Evolutionary conservation across 2,329 filamentous ascomycete genomes (phyloP).

Genomic region (Didymella pomorum): DNA sequence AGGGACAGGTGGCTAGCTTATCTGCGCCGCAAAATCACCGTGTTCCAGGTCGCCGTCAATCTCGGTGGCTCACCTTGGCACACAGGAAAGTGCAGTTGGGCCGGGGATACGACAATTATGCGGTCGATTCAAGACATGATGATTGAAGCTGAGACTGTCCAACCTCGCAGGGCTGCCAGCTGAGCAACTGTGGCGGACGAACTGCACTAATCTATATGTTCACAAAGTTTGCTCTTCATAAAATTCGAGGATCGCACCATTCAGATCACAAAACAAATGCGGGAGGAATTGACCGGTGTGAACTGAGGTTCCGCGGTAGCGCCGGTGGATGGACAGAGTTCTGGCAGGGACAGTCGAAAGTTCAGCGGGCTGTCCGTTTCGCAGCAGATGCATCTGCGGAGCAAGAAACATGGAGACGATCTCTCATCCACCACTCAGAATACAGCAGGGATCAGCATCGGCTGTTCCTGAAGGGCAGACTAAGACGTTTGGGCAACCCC

Average conservation of each 20-base stretch:
- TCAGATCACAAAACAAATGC: slow-evolving; percentile 9
- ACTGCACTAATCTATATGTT: not conserved
- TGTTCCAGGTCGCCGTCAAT: slow-evolving; percentile 19
- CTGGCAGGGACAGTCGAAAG: slow-evolving; percentile 14
- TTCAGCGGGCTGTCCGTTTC: slow-evolving; percentile 28
- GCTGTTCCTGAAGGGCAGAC: slow-evolving; percentile 31
- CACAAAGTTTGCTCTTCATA: slow-evolving; percentile 1
- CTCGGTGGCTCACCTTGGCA: slow-evolving; percentile 12
- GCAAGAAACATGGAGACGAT: slow-evolving; percentile 26
- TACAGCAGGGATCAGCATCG: slow-evolving; percentile 29
- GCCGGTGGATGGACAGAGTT: slow-evolving; percentile 3
- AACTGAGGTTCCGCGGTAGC: slow-evolving; percentile 8
- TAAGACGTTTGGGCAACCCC: slow-evolving; percentile 21
- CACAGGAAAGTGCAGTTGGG: slow-evolving; percentile 5
- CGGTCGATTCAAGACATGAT: slow-evolving; percentile 5
- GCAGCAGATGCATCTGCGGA: slow-evolving; percentile 30
- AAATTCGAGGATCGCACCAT: slow-evolving; percentile 9
- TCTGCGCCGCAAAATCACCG: slow-evolving; percentile 14
- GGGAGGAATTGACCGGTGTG: slow-evolving; percentile 3
- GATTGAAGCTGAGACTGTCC: slow-evolving; percentile 11
- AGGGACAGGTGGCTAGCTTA: slow-evolving; percentile 17
- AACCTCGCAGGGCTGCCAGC: slow-evolving; percentile 1
- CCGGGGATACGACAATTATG: slow-evolving; percentile 4
- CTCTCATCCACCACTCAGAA: slow-evolving; percentile 28
- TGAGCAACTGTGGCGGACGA: slow-evolving; percentile 15